Percentiles rank a stretch among this genome's conserved stretches.
Evolutionary conservation across 805 yeast genomes (phyloP).

Genomic region (Naumovozyma dairenensis): DNA sequence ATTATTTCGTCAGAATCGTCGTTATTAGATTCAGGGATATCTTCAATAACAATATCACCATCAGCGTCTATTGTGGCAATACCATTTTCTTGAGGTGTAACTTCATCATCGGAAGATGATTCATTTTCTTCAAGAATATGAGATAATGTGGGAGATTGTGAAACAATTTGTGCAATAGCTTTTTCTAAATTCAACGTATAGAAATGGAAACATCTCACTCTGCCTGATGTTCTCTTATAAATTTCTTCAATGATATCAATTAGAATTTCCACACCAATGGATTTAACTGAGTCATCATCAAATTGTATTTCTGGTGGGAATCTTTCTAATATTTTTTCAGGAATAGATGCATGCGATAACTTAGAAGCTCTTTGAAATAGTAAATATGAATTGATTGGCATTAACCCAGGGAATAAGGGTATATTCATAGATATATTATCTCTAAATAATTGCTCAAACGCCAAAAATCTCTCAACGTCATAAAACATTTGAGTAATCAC

Average conservation of each 20-base stretch:
- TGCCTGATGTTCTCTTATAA: slow-evolving; percentile 40
- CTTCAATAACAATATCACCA: slow-evolving; percentile 27
- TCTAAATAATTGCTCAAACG: slow-evolving; percentile 48
- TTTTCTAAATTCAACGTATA: slow-evolving; percentile 89
- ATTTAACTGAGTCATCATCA: slow-evolving; percentile 75
- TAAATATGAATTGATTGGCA: slow-evolving; percentile 82
- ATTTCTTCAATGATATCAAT: slow-evolving; percentile 53
- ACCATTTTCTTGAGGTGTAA: slow-evolving; percentile 10
- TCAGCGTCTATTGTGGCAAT: slow-evolving; percentile 24
- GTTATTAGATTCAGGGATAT: slow-evolving; percentile 10
- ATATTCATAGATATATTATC: slow-evolving; percentile 34
- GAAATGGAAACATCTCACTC: slow-evolving; percentile 80
- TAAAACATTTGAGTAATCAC: slow-evolving; percentile 86
- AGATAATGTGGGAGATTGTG: slow-evolving; percentile 45
- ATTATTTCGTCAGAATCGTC: slow-evolving; percentile 6
- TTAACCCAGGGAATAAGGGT: slow-evolving; percentile 74
- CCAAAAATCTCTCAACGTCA: slow-evolving; percentile 68
- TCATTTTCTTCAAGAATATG: slow-evolving; percentile 35
- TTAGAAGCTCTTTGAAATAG: slow-evolving; percentile 83
- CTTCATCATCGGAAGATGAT: slow-evolving; percentile 4
- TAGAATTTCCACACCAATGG: slow-evolving; percentile 69
- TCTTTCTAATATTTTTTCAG: slow-evolving; percentile 39
- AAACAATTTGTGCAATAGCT: slow-evolving; percentile 77
- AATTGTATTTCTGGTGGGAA: slow-evolving; percentile 47
- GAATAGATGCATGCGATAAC: slow-evolving; percentile 78